Conservation (phyloP, 192 early-diverging fungal genomes). For the Coemansia sp. region DNA sequence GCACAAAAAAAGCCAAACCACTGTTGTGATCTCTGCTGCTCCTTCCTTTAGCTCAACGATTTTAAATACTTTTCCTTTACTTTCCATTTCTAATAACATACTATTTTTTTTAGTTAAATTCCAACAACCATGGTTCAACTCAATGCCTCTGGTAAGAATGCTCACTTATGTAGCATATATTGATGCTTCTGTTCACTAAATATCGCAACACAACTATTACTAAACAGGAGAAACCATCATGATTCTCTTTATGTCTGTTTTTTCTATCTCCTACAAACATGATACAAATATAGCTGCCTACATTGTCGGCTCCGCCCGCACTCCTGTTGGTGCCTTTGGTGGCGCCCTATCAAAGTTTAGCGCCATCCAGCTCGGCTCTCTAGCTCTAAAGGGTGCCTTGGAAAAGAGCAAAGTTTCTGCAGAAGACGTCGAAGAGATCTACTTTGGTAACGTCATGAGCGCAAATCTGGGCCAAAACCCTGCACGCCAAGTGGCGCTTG, state of each 20-base stretch:
- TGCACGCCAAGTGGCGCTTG: conserved; percentile 76
- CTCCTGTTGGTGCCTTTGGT: conserved; percentile 89
- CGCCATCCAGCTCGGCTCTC: conserved; percentile 80
- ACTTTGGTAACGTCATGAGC: conserved; percentile 76
- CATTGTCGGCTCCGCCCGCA: conserved; percentile 88
- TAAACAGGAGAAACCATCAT: conserved; percentile 7
- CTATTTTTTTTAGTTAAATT: not conserved
- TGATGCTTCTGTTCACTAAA: not conserved
- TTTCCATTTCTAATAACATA: not conserved
- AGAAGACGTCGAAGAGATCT: conserved; percentile 70
- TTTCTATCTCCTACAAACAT: not conserved
- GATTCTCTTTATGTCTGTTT: not conserved
- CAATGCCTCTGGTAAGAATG: conserved; percentile 17
- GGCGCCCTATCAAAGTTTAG: conserved; percentile 82
- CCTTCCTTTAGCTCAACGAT: not conserved
- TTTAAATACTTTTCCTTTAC: not conserved
- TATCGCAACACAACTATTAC: not conserved
- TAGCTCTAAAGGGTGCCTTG: conserved; percentile 78
- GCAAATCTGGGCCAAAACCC: conserved; percentile 85
- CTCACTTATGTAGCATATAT: not conserved
- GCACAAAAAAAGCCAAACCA: not conserved
- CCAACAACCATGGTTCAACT: conserved; percentile 12
- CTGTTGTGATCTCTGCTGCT: no score
- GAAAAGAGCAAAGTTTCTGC: conserved; percentile 60
- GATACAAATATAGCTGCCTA: conserved; percentile 65